A percentile compares a stretch with the other conserved stretches of the same genome.
phyloP scores from a whole-genome alignment of 768 basidiomycete species.

The Ramaria rubella region DNA sequence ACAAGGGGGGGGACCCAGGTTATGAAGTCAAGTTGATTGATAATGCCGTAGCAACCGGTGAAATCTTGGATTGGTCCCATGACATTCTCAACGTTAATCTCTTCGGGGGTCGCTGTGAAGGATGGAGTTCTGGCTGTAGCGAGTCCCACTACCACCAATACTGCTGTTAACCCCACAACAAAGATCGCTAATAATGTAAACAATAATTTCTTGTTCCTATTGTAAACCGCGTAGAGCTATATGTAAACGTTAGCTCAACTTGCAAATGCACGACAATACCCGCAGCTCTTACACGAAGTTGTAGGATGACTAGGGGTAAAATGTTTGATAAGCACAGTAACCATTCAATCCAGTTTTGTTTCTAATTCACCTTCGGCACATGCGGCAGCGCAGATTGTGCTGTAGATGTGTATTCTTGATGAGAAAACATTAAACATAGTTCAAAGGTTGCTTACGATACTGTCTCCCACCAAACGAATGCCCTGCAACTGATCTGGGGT shows the following conservation, averaged over 20 bases:
- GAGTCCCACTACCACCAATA: constrained; percentile 33
- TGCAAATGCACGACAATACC: neutral
- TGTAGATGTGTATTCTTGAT: neutral
- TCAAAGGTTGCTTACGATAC: neutral
- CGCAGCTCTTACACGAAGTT: neutral
- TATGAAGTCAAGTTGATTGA: constrained; percentile 34
- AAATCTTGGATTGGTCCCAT: neutral
- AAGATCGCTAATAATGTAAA: constrained; percentile 39
- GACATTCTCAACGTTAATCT: neutral
- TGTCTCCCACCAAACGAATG: neutral
- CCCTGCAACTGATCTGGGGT: neutral
- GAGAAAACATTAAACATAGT: neutral
- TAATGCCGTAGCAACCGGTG: neutral
- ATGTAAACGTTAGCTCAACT: neutral
- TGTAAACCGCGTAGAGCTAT: constrained; percentile 44
- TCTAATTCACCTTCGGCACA: no score
- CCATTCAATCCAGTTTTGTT: neutral
- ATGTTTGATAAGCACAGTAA: neutral
- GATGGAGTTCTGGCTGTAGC: neutral
- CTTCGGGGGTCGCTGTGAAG: neutral
- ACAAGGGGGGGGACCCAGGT: constrained; percentile 57
- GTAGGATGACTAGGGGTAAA: neutral
- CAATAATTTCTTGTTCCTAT: constrained; percentile 44
- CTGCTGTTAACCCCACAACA: constrained; percentile 29
- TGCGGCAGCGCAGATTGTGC: no score